Evolutionary conservation across 2,329 filamentous ascomycete genomes (phyloP), one percentile per base, ranked within the genome.

Genomic region (Hymenoscyphus fraxineus): DNA sequence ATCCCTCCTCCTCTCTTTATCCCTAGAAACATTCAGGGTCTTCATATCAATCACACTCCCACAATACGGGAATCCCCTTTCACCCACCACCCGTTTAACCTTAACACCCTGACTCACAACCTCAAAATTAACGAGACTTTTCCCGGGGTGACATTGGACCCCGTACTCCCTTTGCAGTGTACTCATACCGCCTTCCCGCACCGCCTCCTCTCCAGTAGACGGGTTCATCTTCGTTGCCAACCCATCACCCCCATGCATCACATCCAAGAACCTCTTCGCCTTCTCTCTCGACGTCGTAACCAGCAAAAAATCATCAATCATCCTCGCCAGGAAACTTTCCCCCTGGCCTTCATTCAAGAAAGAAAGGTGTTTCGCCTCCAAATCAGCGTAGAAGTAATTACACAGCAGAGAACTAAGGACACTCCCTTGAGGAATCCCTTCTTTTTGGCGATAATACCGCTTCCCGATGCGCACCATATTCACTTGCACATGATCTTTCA

Each of bases 321-420:
- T 82, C 16, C 95, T 85, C 61, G 98, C 77, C 7, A 99, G 80
- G 2, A 97, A 77, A 59, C 85, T 88, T 40, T 88, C 80, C 5
- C 78, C 74, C 40, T 88, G 80, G 5, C 78, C 74, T 0, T 78
- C 73, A 16, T 80, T 71, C 1, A 95, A 77, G 73, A 97, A 98
- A 0, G 73, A 74, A 2, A 98, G 80, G 15, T 88, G 80, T 32
- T 87, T 81, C 6, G 78, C 78, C 76, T 99, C 95, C 1, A 98
- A 84, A 67, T 95, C 88, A 6, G 91, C 93, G 74, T 99, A 99
- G 76, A 98, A 97, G 77, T 96, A 94, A 77, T 93, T 98, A 81
- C 95, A 98, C 5, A 99, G 81, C 51, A 93, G 81, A 55, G 89
- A 91, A 0, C 93, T 97, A 5, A 99, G 76, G 1, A 97, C 84